Percentiles rank a stretch among this genome's conserved stretches.
phyloP scores from a whole-genome alignment of 2,329 filamentous ascomycete species.

The Ceratocystis huliohia region DNA sequence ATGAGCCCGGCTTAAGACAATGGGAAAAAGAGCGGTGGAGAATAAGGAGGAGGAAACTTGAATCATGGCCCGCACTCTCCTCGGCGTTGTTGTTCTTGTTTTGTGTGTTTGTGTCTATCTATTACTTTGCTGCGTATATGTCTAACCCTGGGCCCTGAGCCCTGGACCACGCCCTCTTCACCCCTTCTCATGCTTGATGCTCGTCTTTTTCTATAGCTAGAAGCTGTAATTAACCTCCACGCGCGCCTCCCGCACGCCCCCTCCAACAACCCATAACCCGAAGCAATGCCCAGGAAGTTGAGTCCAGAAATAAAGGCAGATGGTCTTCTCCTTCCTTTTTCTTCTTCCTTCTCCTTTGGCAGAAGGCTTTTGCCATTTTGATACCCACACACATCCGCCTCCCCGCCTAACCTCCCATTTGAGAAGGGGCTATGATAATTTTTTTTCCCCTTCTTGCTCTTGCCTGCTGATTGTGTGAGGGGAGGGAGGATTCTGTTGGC shows the following conservation, averaged over 20 bases:
- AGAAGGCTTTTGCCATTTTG: neutral
- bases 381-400: neutral
- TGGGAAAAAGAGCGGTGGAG: neutral
- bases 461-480: neutral
- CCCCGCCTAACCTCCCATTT: neutral
- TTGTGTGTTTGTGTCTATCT: neutral
- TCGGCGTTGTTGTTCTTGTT: neutral
- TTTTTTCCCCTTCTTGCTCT: neutral
- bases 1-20: neutral
- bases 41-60: neutral
- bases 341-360: neutral
- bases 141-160: neutral
- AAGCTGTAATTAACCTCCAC: neutral
- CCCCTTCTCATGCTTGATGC: neutral
- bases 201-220: neutral
- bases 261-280: neutral
- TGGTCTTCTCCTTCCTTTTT: neutral
- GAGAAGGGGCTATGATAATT: neutral
- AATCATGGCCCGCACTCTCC: neutral
- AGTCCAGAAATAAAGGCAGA: neutral
- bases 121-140: too few species aligned
- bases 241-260: conserved; percentile 3
- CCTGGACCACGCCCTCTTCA: neutral
- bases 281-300: neutral
- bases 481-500: neutral